Conservation (phyloP, 108 stramenopile species). For the Discostella stelligeroides region DNA sequence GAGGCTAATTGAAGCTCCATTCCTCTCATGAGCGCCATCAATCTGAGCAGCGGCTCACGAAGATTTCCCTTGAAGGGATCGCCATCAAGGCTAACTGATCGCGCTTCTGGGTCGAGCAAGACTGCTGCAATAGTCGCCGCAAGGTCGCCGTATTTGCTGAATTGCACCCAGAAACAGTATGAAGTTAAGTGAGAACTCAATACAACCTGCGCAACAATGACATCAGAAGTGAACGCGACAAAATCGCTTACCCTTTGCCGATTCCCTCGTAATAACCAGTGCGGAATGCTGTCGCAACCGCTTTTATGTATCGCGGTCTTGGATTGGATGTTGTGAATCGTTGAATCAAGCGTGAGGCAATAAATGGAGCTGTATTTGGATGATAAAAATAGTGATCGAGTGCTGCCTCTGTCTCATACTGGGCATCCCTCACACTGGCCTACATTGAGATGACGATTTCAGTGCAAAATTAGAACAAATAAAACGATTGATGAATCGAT, state of each 20-base stretch:
- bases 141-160: constrained; percentile 61
- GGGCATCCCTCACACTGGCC: constrained; percentile 45
- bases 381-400: constrained; percentile 65
- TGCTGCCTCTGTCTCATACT: constrained; percentile 51
- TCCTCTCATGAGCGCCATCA: constrained; percentile 56
- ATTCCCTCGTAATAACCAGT: constrained; percentile 35
- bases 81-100: constrained; percentile 45
- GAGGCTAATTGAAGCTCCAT: constrained; percentile 44
- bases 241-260: constrained; percentile 34
- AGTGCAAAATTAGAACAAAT: neutral
- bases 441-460: neutral
- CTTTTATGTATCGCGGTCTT: constrained; percentile 45
- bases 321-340: constrained; percentile 56
- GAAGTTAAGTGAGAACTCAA: neutral
- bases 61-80: constrained; percentile 62
- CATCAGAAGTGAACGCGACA: neutral
- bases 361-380: constrained; percentile 58
- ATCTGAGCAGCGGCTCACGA: constrained; percentile 58
- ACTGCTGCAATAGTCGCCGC: constrained; percentile 64
- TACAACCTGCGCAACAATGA: neutral
- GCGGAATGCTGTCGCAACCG: constrained; percentile 51
- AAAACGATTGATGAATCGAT: neutral
- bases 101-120: constrained; percentile 60
- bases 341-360: constrained; percentile 54
- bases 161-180: constrained; percentile 2